A percentile compares a stretch with the other conserved stretches of the same genome.
Conservation (phyloP, 2,329 filamentous ascomycete genomes). For the Ceratocystis destructans region DNA sequence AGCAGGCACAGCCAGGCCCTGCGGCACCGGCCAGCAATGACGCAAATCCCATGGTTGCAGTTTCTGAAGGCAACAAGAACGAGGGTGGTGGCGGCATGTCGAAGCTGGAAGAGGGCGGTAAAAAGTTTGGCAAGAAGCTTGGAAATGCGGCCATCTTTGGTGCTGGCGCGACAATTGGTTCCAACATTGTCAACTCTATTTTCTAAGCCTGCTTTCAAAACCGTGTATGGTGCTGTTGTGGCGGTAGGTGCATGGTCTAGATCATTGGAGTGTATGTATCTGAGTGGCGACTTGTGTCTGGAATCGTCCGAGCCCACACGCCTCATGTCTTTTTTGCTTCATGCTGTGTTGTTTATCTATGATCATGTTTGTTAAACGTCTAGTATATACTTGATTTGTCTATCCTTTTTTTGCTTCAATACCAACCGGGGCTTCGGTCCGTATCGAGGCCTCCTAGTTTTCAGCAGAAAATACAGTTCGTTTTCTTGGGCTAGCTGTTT, state of each 20-base stretch:
- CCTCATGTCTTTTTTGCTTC: background rate
- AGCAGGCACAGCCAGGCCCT: slow-evolving; percentile 28
- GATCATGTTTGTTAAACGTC: background rate
- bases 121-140: slow-evolving; percentile 89
- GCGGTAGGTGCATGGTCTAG: background rate
- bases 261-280: background rate
- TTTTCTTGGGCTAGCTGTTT: too few relatives aligned
- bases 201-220: slow-evolving; percentile 42
- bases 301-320: background rate
- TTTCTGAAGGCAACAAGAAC: slow-evolving; percentile 44
- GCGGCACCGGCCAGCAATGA: slow-evolving; percentile 36
- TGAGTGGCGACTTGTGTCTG: background rate
- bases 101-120: slow-evolving; percentile 63
- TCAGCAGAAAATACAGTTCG: too few relatives aligned
- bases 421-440: background rate
- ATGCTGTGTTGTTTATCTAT: background rate
- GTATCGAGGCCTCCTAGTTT: too few relatives aligned
- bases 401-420: background rate
- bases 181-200: slow-evolving; percentile 80
- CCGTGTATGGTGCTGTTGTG: too few relatives aligned
- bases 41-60: slow-evolving; percentile 60
- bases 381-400: background rate
- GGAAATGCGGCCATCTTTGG: slow-evolving; percentile 78
- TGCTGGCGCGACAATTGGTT: slow-evolving; percentile 79
- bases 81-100: slow-evolving; percentile 14